These are phyloP conservation scores for Immersiporthe knoxdaviesiana DNA, from an alignment of 2,329 filamentous ascomycete genomes.

Conservation along the genomic window DNA sequence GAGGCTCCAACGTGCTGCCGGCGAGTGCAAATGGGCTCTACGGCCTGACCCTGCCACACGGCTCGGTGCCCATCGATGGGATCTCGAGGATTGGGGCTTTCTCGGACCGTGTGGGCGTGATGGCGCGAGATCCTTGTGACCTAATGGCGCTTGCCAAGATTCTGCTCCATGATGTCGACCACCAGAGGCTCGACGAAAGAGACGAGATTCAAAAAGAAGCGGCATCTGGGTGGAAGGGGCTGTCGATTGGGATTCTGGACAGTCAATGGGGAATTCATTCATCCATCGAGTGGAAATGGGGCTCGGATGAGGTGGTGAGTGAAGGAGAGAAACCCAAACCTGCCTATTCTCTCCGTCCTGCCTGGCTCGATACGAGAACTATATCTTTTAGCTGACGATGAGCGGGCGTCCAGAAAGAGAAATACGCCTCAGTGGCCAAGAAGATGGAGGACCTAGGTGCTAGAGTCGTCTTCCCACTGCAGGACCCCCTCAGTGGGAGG, in stretches of 20 bases:
- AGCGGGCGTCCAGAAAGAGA: conserved; percentile 20
- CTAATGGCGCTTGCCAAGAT: conserved; percentile 28
- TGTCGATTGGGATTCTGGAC: conserved; percentile 31
- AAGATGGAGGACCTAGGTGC: conserved; percentile 28
- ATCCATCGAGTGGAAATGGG: conserved; percentile 30
- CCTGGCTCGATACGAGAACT: background rate
- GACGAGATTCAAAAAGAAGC: background rate
- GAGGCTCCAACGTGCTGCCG: conserved; percentile 44
- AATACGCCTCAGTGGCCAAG: conserved; percentile 27
- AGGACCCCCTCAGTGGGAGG: conserved; percentile 21
- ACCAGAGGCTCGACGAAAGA: background rate
- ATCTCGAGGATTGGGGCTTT: conserved; percentile 29
- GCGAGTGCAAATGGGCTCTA: conserved; percentile 44
- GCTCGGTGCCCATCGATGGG: conserved; percentile 28
- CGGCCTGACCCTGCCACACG: conserved; percentile 39
- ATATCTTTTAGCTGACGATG: background rate
- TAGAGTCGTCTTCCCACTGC: conserved; percentile 27
- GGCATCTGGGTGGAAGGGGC: conserved; percentile 19
- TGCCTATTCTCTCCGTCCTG: too few relatives aligned
- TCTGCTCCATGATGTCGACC: conserved; percentile 20
- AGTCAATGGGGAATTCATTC: conserved; percentile 30
- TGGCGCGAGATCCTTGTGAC: conserved; percentile 33
- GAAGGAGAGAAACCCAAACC: background rate
- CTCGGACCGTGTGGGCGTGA: conserved; percentile 33
- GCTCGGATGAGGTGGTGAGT: conserved; percentile 29